Base-by-base conservation (phyloP, 768 basidiomycete genomes). In the Tulasnella sp. region DNA sequence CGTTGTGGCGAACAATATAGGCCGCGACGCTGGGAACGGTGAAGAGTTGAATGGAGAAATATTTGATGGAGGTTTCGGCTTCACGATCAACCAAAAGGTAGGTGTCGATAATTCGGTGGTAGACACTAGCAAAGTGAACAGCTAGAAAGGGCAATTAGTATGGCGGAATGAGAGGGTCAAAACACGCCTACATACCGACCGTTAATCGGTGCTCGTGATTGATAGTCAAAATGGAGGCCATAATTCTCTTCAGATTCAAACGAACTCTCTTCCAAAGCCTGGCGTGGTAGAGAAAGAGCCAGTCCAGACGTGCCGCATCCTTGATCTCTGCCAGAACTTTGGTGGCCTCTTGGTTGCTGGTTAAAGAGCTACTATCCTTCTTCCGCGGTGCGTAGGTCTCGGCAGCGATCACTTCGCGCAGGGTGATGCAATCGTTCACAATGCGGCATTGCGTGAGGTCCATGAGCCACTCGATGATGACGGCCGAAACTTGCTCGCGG, bases 21-120 rank as follows among this genome's bases (percentile, higher is more conserved):
- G 87, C 86, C 6, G 93, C 91, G 71, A 96, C 89, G 1, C 91
- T 92, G 0, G 96, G 96, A 0, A 94, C 91, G 0, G 96, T 95
- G 84, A 97, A 97, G 40, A 99, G 87, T 81, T 97, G 94, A 6
- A 97, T 86, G 19, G 94, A 92, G 78, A 97, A 93, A 81, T 94
- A 95, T 80, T 96, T 93, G 85, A 99, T 92, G 19, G 93, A 96
- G 8, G 94, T 94, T 81, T 99, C 97, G 0, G 93, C 91, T 82
- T 99, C 97, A 15, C 96, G 89, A 80, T 99, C 97, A 29, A 93
- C 89, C 67, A 97, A 89, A 11, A 99, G 89, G 83, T 96, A 98
- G 1, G 94, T 89, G 79, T 97, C 93, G 79, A 96, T 92, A 70
- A 98, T 86, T 8, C 91, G 87, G 76, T 91, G 91, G 83, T 98